Evolutionary conservation across 1,284 basidiomycete species (phyloP), one percentile per base, ranked within the genome.

Genomic region (Sanguinoderma infundibulare): DNA sequence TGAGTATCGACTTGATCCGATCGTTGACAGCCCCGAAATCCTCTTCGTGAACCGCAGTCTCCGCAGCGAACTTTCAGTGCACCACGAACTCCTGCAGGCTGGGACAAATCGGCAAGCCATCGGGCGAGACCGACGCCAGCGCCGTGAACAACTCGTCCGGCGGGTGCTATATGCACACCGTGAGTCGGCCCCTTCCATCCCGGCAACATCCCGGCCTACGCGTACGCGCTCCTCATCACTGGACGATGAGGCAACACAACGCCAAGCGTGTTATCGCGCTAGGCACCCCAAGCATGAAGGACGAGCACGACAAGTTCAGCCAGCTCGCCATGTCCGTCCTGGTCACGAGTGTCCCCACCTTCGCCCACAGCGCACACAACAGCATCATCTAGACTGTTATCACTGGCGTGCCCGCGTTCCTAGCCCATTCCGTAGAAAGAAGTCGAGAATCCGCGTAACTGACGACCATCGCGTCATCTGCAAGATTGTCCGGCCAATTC

Each of bases 261-360:
- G 77, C 89, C 60, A 82, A 78, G 54, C 84, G 89, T 4, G 77
- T 91, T 67, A 81, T 91, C 55, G 79, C 81, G 20, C 82, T 91
- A 17, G 87, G 87, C 10, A 90, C 90, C 0, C 74, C 84, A 5
- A 88, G 87, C 55, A 87, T 87, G 63, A 75, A 75, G 44, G 89
- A 91, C 72, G 78, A 81, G 28, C 73, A 79, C 56, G 90, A 91
- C 75, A 81, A 81, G 64, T 83, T 76, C 66, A 86, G 79, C 72
- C 53, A 80, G 42, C 73, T 74, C 34, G 34, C 14, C 22, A 88
- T 84, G 70, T 71, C 75, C 8, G 63, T 77, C 1, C 73, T 87
- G 55, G 77, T 87, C 42, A 66, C 68, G 12, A 74, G 73, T 10
- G 72, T 84, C 51, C 69, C 69, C 22, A 65, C 72, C 2, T 72